phyloP scores from a whole-genome alignment of 106 monocot genomes.

The Phalaenopsis equestris region DNA sequence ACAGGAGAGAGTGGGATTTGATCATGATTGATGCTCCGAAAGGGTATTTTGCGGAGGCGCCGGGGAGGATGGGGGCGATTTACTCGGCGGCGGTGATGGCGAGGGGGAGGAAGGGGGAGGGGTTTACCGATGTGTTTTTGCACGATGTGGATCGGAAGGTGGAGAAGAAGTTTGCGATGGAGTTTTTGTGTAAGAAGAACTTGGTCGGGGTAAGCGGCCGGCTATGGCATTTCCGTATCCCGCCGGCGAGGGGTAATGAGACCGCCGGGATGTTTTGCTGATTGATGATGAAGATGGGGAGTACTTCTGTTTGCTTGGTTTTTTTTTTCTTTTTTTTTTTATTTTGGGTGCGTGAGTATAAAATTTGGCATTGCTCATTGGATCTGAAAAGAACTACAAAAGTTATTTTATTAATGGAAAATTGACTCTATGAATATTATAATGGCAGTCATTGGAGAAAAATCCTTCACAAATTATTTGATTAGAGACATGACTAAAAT shows the following conservation, averaged over 20 bases:
- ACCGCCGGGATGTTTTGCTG: conserved; percentile 23
- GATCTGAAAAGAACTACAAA: no score
- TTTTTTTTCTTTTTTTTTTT: no score
- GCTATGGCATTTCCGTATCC: conserved; percentile 83
- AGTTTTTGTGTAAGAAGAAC: conserved; percentile 66
- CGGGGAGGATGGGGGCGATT: conserved; percentile 90
- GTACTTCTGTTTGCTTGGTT: no score
- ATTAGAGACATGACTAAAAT: no score
- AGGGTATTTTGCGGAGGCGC: conserved; percentile 66
- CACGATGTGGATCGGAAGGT: conserved; percentile 72
- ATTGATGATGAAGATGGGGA: neutral
- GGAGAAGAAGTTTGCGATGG: conserved; percentile 62
- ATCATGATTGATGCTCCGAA: conserved; percentile 93
- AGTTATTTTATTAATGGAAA: no score
- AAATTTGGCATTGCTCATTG: no score
- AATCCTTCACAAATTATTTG: no score
- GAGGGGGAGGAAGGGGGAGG: conserved; percentile 47
- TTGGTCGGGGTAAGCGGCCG: conserved; percentile 37
- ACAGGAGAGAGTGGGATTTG: conserved; percentile 72
- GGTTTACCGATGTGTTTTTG: conserved; percentile 69
- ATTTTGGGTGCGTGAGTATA: no score
- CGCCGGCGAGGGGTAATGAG: conserved; percentile 20
- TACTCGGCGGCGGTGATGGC: conserved; percentile 83
- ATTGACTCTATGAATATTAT: no score
- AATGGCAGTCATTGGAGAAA: no score